Percentiles rank a stretch among this genome's conserved stretches.
phyloP scores from a whole-genome alignment of 805 yeast genomes.

The Nakazawaea sp. region DNA sequence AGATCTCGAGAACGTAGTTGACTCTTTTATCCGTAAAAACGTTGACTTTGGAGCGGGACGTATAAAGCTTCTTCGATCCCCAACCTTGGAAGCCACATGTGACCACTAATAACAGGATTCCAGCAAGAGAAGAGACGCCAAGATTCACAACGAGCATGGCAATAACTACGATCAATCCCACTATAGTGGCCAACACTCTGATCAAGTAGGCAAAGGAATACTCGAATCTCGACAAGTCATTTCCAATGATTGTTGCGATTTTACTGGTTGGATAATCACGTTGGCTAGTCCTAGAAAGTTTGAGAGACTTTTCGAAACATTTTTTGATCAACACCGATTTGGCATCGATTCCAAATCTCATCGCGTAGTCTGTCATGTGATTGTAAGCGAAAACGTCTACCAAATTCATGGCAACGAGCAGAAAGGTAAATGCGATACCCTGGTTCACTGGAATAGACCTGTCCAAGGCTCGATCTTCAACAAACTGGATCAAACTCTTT shows the following conservation, averaged over 20 bases:
- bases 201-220: conserved; percentile 1
- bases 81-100: conserved; percentile 27
- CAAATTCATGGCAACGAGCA: conserved; percentile 50
- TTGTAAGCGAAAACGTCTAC: conserved; percentile 42
- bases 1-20: conserved; percentile 33
- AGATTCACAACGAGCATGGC: conserved; percentile 58
- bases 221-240: conserved; percentile 79
- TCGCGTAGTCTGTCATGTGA: conserved; percentile 49
- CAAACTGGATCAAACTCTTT: conserved; percentile 56
- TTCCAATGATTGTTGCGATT: conserved; percentile 70
- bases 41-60: conserved; percentile 27
- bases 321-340: conserved; percentile 68
- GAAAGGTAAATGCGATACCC: conserved; percentile 76
- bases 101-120: conserved; percentile 32
- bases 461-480: conserved; percentile 40
- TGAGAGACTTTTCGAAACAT: conserved; percentile 60
- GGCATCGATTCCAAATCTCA: conserved; percentile 23
- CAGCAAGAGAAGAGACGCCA: conserved; percentile 57
- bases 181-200: not conserved
- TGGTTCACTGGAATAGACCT: conserved; percentile 35
- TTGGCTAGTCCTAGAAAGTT: conserved; percentile 48
- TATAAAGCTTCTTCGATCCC: conserved; percentile 27
- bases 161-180: conserved; percentile 18
- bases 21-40: conserved; percentile 34
- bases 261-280: conserved; percentile 59